A percentile compares a stretch with the other conserved stretches of the same genome.
Conservation (phyloP, 1,139 yeast genomes). For the Saccharomyces pastorianus region DNA sequence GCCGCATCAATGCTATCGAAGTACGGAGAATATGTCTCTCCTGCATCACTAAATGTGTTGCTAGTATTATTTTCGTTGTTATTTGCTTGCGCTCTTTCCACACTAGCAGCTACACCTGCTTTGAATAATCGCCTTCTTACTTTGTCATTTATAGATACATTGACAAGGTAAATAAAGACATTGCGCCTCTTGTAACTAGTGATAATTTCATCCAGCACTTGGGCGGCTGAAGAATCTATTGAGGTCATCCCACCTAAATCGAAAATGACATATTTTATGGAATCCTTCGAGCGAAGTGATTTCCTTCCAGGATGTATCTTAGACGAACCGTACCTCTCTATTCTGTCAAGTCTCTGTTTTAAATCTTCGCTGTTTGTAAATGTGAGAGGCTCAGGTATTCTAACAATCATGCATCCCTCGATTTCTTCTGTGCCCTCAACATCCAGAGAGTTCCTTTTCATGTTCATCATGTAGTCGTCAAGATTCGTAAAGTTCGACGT, state of each 20-base stretch:
- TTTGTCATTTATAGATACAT: constrained; percentile 43
- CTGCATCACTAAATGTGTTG: background rate
- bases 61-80: background rate
- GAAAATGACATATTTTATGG: constrained; percentile 63
- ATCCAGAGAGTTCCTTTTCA: constrained; percentile 3
- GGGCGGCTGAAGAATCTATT: constrained; percentile 82
- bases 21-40: constrained; percentile 8
- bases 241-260: constrained; percentile 83
- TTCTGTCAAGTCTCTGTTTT: constrained; percentile 61
- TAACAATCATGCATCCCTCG: constrained; percentile 79
- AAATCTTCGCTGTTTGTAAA: constrained; percentile 86
- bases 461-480: constrained; percentile 37
- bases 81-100: constrained; percentile 9
- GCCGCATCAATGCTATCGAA: constrained; percentile 18
- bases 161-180: constrained; percentile 55
- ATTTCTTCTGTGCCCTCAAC: constrained; percentile 48
- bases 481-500: constrained; percentile 73
- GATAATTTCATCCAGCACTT: constrained; percentile 58
- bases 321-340: constrained; percentile 80
- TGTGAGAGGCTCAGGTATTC: constrained; percentile 86
- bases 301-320: constrained; percentile 78
- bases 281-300: constrained; percentile 43
- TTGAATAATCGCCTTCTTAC: constrained; percentile 33
- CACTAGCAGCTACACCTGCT: constrained; percentile 28
- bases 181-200: constrained; percentile 46